These are phyloP conservation scores for Leptographium flavum DNA, from an alignment of 2,329 filamentous ascomycete genomes.

Conservation along the genomic window DNA sequence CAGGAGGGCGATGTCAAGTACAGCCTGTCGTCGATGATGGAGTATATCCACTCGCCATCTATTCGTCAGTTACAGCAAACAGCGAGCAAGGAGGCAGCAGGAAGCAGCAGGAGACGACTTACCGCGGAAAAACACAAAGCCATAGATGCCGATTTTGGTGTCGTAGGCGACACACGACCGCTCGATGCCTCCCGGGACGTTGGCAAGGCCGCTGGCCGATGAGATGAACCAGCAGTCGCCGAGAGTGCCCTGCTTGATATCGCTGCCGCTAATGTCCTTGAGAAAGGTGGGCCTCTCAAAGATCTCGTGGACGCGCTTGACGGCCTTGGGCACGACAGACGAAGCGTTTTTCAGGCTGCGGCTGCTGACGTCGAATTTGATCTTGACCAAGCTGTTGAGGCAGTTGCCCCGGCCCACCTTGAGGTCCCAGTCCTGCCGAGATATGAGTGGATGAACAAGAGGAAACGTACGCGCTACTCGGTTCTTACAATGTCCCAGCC, in stretches of 20 bases:
- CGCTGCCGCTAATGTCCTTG: slow-evolving; percentile 50
- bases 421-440: slow-evolving; percentile 47
- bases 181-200: slow-evolving; percentile 55
- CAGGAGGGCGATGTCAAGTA: slow-evolving; percentile 73
- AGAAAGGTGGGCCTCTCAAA: slow-evolving; percentile 61
- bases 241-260: slow-evolving; percentile 63
- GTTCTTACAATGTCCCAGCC: slow-evolving; percentile 39
- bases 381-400: slow-evolving; percentile 36
- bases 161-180: slow-evolving; percentile 65
- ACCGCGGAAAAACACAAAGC: slow-evolving; percentile 72
- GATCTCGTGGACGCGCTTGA: slow-evolving; percentile 62
- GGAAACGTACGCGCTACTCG: not conserved
- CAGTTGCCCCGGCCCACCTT: slow-evolving; percentile 47
- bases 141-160: slow-evolving; percentile 66
- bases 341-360: slow-evolving; percentile 21
- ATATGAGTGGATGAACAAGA: too few species aligned
- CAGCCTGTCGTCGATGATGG: slow-evolving; percentile 82
- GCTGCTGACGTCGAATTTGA: slow-evolving; percentile 34
- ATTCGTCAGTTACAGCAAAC: not conserved
- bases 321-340: slow-evolving; percentile 50
- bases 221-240: slow-evolving; percentile 82
- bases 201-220: slow-evolving; percentile 61
- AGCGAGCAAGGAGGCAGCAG: not conserved
- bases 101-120: slow-evolving; percentile 13
- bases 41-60: slow-evolving; percentile 85